These are phyloP conservation scores for Paramecium octaurelia DNA, from an alignment of 73 alveolate genomes.

Conservation along the genomic window DNA sequence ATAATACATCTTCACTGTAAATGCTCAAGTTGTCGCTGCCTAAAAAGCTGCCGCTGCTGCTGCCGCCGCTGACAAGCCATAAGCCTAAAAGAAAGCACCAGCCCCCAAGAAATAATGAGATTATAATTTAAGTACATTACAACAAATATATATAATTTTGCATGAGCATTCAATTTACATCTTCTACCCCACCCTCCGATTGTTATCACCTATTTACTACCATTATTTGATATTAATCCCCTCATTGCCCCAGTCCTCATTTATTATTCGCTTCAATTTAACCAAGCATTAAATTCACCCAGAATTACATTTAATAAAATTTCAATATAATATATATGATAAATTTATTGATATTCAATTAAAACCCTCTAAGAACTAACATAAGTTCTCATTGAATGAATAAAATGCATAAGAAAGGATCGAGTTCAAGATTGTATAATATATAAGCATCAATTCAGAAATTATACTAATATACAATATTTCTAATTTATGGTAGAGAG, in stretches of 20 bases:
- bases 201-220: not conserved
- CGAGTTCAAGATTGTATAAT: not conserved
- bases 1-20: slow-evolving; percentile 31
- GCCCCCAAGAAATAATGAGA: not conserved
- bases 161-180: not conserved
- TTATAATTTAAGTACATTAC: slow-evolving; percentile 29
- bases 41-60: slow-evolving; percentile 55
- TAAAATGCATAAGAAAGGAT: not conserved
- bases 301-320: not conserved
- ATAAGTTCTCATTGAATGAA: not conserved
- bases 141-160: not conserved
- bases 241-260: not conserved
- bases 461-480: no score
- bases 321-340: not conserved
- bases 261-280: no score
- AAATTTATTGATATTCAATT: not conserved
- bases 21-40: not conserved
- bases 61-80: not conserved
- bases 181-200: not conserved
- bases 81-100: slow-evolving; percentile 5
- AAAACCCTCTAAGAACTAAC: no score
- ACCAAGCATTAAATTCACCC: not conserved
- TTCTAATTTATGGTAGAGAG: no score
- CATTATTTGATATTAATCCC: not conserved
- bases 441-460: no score